Conservation (phyloP, 345 rosid genomes). For the Ailanthus altissimus region DNA sequence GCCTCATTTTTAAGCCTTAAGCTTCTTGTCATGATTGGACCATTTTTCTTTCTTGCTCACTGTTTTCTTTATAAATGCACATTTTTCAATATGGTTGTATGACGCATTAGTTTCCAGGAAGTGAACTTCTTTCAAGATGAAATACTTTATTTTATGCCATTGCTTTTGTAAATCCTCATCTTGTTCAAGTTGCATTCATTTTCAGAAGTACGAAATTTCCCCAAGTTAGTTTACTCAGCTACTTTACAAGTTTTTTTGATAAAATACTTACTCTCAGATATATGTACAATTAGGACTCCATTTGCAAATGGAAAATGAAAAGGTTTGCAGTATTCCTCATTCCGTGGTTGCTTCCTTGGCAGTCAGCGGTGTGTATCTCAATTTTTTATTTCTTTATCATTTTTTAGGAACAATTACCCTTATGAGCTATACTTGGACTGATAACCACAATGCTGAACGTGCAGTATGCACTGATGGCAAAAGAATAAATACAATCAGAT, state of each 20-base stretch:
- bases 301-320: constrained; percentile 66
- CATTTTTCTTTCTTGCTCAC: not conserved
- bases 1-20: not conserved
- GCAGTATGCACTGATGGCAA: not conserved
- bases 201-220: not conserved
- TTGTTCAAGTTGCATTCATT: not conserved
- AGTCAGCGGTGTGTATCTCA: constrained; percentile 49
- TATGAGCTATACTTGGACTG: not conserved
- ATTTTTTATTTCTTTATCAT: not conserved
- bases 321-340: constrained; percentile 69
- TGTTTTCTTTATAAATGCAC: not conserved
- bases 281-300: constrained; percentile 44
- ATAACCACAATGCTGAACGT: not conserved
- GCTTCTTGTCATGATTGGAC: not conserved
- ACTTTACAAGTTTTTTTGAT: not conserved
- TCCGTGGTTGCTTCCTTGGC: constrained; percentile 67
- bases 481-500: not conserved
- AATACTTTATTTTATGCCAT: constrained; percentile 4
- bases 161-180: constrained; percentile 1
- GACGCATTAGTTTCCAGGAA: not conserved
- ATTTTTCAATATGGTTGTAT: not conserved
- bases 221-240: not conserved
- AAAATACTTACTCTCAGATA: constrained; percentile 6
- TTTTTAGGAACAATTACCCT: not conserved
- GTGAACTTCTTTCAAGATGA: not conserved